Conservation (phyloP, 73 alveolate species). For the Paramecium pentaurelia region DNA sequence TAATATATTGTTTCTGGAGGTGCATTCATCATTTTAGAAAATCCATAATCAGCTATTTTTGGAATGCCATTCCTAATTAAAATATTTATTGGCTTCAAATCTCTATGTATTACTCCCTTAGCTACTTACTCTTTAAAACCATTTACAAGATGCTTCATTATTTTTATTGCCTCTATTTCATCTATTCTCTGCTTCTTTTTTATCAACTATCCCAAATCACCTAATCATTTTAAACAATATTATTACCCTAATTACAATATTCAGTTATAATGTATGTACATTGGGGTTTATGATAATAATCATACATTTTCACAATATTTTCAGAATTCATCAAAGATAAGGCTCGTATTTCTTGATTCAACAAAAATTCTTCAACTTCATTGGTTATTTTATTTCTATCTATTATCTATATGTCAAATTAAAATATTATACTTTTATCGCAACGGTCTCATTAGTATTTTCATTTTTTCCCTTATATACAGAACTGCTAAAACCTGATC, state of each 20-base stretch:
- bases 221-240: neutral
- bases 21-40: slow-evolving; percentile 48
- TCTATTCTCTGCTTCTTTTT: neutral
- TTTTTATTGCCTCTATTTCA: slow-evolving; percentile 29
- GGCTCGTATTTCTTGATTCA: slow-evolving; percentile 19
- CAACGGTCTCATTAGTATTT: slow-evolving; percentile 36
- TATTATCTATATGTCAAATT: neutral
- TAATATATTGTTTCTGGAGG: slow-evolving; percentile 31
- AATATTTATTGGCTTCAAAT: slow-evolving; percentile 56
- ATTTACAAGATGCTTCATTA: slow-evolving; percentile 23
- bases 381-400: neutral
- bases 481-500: slow-evolving; percentile 34
- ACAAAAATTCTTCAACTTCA: neutral
- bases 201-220: slow-evolving; percentile 24
- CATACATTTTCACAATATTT: slow-evolving; percentile 4
- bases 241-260: slow-evolving; percentile 21
- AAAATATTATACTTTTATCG: neutral
- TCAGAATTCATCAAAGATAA: slow-evolving; percentile 1
- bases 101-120: slow-evolving; percentile 48
- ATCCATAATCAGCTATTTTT: slow-evolving; percentile 58
- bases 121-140: slow-evolving; percentile 42
- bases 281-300: neutral
- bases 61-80: slow-evolving; percentile 43
- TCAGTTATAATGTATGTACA: slow-evolving; percentile 21
- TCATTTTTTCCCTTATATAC: slow-evolving; percentile 33